Evolutionary conservation across 495 filamentous ascomycete genomes (phyloP).

Genomic region (Aspergillus diversus): DNA sequence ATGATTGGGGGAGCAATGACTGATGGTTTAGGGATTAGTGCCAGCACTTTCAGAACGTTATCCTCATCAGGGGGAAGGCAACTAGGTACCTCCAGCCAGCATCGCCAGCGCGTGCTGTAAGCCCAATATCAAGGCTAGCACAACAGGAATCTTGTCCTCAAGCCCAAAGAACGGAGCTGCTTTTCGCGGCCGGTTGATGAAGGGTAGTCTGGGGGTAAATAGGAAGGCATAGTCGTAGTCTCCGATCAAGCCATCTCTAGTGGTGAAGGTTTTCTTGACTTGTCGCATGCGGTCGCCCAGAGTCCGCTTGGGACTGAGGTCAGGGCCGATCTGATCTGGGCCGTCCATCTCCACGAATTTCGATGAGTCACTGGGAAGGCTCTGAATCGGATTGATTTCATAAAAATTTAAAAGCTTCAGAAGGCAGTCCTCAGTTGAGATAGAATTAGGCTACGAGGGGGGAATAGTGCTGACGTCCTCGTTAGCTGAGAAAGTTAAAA

Average conservation of each 20-base stretch:
- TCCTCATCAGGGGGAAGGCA: background rate
- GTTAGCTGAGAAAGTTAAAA: background rate
- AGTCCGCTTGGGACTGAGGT: conserved; percentile 44
- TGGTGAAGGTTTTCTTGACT: conserved; percentile 49
- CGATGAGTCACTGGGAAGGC: background rate
- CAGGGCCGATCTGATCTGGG: conserved; percentile 56
- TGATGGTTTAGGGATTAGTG: conserved; percentile 13
- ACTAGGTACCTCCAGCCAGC: conserved; percentile 59
- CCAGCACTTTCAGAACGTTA: no score
- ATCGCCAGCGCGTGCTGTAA: conserved; percentile 72
- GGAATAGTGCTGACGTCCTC: no score
- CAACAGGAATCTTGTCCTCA: conserved; percentile 78
- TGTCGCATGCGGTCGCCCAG: conserved; percentile 40
- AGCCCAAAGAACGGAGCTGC: conserved; percentile 86
- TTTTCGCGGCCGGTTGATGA: conserved; percentile 67
- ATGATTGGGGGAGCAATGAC: conserved; percentile 83
- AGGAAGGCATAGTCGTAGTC: conserved; percentile 83
- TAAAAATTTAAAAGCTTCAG: background rate
- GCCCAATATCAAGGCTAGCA: conserved; percentile 73
- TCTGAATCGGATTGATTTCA: no score
- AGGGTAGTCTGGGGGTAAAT: conserved; percentile 81
- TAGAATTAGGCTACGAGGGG: no score
- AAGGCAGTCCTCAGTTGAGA: background rate
- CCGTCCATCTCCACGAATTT: conserved; percentile 38
- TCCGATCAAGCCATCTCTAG: conserved; percentile 70